phyloP scores from a whole-genome alignment of 495 filamentous ascomycete species.

The Cryomyces minteri region DNA sequence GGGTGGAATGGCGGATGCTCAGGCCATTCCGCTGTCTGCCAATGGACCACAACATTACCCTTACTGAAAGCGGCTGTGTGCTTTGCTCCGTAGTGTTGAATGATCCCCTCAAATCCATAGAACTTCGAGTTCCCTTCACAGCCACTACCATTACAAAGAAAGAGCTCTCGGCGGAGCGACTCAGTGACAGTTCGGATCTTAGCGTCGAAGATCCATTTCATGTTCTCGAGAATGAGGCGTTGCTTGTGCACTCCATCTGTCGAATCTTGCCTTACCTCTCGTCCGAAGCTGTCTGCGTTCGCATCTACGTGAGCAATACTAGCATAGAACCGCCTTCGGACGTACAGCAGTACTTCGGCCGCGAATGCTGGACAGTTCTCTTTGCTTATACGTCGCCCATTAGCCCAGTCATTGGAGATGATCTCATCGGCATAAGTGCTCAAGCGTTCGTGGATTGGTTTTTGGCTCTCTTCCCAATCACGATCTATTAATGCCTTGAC shows the following conservation, averaged over 20 bases:
- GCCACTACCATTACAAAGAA: constrained; percentile 41
- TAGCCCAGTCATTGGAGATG: constrained; percentile 37
- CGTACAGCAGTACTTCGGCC: constrained; percentile 41
- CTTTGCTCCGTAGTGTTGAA: constrained; percentile 68
- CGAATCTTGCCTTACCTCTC: constrained; percentile 22
- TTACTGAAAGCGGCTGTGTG: constrained; percentile 49
- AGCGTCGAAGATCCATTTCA: constrained; percentile 68
- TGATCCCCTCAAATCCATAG: constrained; percentile 57
- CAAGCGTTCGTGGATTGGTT: constrained; percentile 39
- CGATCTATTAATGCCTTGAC: constrained; percentile 40
- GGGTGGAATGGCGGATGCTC: constrained; percentile 48
- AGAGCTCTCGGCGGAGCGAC: constrained; percentile 42
- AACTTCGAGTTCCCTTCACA: constrained; percentile 42
- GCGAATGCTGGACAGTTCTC: constrained; percentile 46
- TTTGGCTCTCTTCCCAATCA: constrained; percentile 49
- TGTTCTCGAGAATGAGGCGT: constrained; percentile 57
- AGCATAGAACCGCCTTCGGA: constrained; percentile 41
- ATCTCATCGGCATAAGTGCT: constrained; percentile 43
- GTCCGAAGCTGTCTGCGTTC: constrained; percentile 24
- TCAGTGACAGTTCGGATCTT: constrained; percentile 53
- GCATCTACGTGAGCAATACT: constrained; percentile 32
- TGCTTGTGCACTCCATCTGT: constrained; percentile 33
- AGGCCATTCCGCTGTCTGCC: constrained; percentile 60
- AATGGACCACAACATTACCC: constrained; percentile 51
- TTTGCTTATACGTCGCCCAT: constrained; percentile 33